Evolutionary conservation across 2,329 filamentous ascomycete genomes (phyloP), one percentile per base, ranked within the genome.

Genomic region (Cladosporium oxysporum): DNA sequence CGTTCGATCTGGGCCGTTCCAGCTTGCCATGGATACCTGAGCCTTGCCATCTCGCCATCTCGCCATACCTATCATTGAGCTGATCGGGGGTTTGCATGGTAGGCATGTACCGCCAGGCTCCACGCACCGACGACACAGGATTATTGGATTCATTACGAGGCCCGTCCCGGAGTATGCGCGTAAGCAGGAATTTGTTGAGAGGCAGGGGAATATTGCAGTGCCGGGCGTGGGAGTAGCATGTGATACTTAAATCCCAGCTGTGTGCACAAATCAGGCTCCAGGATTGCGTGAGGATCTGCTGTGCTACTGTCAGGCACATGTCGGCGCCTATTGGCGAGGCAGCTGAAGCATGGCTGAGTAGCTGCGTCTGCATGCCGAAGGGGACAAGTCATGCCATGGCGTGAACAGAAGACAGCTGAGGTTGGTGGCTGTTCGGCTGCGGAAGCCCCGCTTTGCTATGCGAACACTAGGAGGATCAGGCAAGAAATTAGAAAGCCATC

Each of bases 1-100:
- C 52, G 28, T 10, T 33, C 16, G 26, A 55, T 29, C 52, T 55
- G 52, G 29, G n/a, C 28, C 28, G n/a, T 16, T 31, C 11, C 29
- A 23, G 4, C 8, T 10, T 47, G n/a, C 10, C 41, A 5, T 21
- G 41, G 52, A 55, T 23, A 29, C 52, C 52, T 55, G 18, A 33
- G 52, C n/a, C 16, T 55, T 18, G 29, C 52, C 29, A 33, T 55
- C 28, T 53, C 50, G 29, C 50, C 50, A 31, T 31, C 26, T 55
- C 50, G n/a, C 52, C 28, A 55, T 33, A 55, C 28, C 52, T 55
- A 55, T 33, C 16, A n/a, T 29, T 33, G 52, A 55, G 52, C 50
- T 29, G 8, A 1, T 21, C 16, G 18, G 18, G 29, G n/a, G 21
- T 55, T 6, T 12, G 52, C 31, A 55, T 55, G 29, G 52, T 21